Evolutionary conservation across 805 yeast species (phyloP).

Genomic region (Yarrowia alimentaria): DNA sequence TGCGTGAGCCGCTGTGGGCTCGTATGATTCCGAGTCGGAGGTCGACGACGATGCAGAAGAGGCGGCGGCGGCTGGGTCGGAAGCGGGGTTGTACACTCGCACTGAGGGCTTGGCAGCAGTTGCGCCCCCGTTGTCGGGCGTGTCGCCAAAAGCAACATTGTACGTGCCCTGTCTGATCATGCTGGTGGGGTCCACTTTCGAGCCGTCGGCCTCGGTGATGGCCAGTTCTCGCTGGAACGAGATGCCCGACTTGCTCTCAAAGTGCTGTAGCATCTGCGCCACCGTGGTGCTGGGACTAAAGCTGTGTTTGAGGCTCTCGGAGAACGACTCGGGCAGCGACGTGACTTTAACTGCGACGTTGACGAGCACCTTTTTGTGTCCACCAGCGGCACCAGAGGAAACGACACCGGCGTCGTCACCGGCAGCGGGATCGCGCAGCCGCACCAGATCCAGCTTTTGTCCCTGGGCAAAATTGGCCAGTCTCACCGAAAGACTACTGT

Average conservation of each 20-base stretch:
- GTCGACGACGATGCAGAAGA: too few relatives aligned
- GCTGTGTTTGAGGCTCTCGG: conserved; percentile 29
- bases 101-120: not conserved
- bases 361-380: conserved; percentile 4
- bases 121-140: not conserved
- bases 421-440: conserved; percentile 10
- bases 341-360: conserved; percentile 30
- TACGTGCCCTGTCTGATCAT: conserved; percentile 15
- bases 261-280: conserved; percentile 33
- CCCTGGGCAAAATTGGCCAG: conserved; percentile 31
- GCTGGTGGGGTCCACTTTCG: conserved; percentile 2
- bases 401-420: conserved; percentile 20
- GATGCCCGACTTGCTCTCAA: conserved; percentile 33
- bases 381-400: not conserved
- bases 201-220: conserved; percentile 4
- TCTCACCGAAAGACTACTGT: conserved; percentile 32
- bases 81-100: too few relatives aligned
- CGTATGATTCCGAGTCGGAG: not conserved
- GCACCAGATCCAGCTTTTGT: conserved; percentile 33
- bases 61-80: too few relatives aligned
- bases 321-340: conserved; percentile 32
- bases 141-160: conserved; percentile 4
- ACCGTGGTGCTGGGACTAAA: conserved; percentile 32
- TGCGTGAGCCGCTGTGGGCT: conserved; percentile 20
- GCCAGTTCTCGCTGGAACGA: conserved; percentile 29